Percentiles rank a stretch among this genome's conserved stretches.
These are phyloP conservation scores for Hanseniaspora mollemarum DNA, from an alignment of 805 yeast species.

Conservation along the genomic window DNA sequence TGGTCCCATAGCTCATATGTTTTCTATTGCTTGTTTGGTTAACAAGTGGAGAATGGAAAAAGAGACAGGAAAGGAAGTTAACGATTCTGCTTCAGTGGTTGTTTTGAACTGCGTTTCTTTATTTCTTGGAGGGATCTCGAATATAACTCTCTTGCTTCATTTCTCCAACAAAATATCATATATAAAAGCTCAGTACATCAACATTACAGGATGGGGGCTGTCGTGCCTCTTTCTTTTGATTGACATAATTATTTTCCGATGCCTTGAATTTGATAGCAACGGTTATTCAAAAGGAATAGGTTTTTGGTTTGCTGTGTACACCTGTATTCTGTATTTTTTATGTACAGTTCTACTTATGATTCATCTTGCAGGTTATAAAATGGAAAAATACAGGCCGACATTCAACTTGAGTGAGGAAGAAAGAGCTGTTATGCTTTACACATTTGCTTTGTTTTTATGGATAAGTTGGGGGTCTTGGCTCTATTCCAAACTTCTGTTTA, in stretches of 20 bases:
- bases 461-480: constrained; percentile 57
- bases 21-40: constrained; percentile 58
- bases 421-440: constrained; percentile 61
- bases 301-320: constrained; percentile 66
- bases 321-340: constrained; percentile 47
- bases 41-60: constrained; percentile 49
- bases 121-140: constrained; percentile 54
- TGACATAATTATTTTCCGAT: constrained; percentile 27
- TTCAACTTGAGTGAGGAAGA: constrained; percentile 60
- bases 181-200: constrained; percentile 47
- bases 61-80: constrained; percentile 21
- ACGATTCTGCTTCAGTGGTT: constrained; percentile 36
- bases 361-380: constrained; percentile 52
- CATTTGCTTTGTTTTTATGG: constrained; percentile 57
- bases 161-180: constrained; percentile 51
- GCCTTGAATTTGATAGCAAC: constrained; percentile 20
- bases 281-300: constrained; percentile 41
- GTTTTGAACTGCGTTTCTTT: constrained; percentile 54
- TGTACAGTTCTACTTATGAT: constrained; percentile 43
- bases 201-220: constrained; percentile 52
- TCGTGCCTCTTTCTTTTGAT: constrained; percentile 47
- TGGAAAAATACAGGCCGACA: constrained; percentile 53
- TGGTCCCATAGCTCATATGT: constrained; percentile 69
- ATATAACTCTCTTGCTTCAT: constrained; percentile 57
- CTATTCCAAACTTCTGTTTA: constrained; percentile 36